Percentiles rank a stretch among this genome's conserved stretches.
Evolutionary conservation across 2,329 filamentous ascomycete genomes (phyloP).

Genomic region (Fusarium nanum): DNA sequence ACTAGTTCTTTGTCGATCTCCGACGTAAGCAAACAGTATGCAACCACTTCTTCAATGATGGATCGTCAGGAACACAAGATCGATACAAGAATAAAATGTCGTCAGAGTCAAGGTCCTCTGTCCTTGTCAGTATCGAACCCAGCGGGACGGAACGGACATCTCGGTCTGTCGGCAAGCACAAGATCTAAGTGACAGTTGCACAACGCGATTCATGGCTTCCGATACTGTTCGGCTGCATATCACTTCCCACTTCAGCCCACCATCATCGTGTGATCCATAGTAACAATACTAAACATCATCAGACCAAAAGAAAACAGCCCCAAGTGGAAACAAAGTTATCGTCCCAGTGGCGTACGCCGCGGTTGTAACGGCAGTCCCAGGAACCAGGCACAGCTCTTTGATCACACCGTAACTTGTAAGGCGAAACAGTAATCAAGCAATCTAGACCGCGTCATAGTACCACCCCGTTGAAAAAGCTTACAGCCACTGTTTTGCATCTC

Average conservation of each 20-base stretch:
- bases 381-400: conserved; percentile 10
- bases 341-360: conserved; percentile 13
- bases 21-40: background rate
- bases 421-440: background rate
- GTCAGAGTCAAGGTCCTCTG: background rate
- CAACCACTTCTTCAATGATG: background rate
- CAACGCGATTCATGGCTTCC: conserved; percentile 9
- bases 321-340: conserved; percentile 26
- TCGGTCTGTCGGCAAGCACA: conserved; percentile 14
- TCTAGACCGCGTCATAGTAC: conserved; percentile 4
- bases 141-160: conserved; percentile 7
- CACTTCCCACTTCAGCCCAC: background rate
- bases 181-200: conserved; percentile 2
- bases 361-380: conserved; percentile 1
- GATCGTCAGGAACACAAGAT: background rate
- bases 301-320: conserved; percentile 5
- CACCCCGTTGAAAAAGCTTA: conserved; percentile 8
- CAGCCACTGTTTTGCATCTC: conserved; percentile 1
- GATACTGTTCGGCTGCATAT: conserved; percentile 7
- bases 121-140: background rate
- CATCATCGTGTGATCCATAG: background rate
- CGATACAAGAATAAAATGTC: background rate
- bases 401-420: conserved; percentile 11
- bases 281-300: conserved; percentile 13
- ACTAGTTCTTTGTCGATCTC: background rate